Evolutionary conservation across 2,329 filamentous ascomycete species (phyloP).

Genomic region (Coniochaeta prunicola): DNA sequence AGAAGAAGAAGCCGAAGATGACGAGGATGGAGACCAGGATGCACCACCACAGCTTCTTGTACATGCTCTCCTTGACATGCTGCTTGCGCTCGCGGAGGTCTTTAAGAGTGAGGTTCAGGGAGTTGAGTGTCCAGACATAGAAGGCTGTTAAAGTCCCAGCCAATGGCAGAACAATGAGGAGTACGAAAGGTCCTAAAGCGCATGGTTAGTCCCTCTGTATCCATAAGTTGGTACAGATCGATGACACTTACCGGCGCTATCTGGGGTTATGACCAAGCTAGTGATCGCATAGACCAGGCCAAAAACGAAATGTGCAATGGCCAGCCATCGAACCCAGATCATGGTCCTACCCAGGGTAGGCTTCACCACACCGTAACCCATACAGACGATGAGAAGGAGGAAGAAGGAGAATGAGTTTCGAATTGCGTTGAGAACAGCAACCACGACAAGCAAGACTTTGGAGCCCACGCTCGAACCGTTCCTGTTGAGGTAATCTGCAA

Average conservation of each 20-base stretch:
- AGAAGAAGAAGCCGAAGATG: conserved; percentile 97
- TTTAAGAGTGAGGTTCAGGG: conserved; percentile 89
- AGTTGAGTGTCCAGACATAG: conserved; percentile 98
- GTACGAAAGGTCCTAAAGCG: conserved; percentile 66
- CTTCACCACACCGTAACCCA: conserved; percentile 99
- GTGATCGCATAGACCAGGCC: conserved; percentile 89
- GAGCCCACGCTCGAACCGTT: conserved; percentile 77
- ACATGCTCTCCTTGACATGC: conserved; percentile 89
- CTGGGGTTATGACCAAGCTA: conserved; percentile 80
- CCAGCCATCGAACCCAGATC: conserved; percentile 86
- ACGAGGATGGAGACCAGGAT: conserved; percentile 87
- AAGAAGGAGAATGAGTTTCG: conserved; percentile 99
- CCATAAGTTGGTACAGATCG: neutral
- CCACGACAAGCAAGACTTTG: conserved; percentile 81
- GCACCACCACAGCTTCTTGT: conserved; percentile 97
- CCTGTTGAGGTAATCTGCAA: conserved; percentile 78
- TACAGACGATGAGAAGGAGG: conserved; percentile 93
- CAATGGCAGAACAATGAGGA: conserved; percentile 87
- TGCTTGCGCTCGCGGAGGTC: conserved; percentile 93
- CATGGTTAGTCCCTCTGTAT: conserved; percentile 10
- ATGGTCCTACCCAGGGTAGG: conserved; percentile 85
- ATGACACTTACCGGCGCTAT: conserved; percentile 57
- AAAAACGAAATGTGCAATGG: conserved; percentile 89
- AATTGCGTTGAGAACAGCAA: conserved; percentile 87
- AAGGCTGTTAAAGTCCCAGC: conserved; percentile 91